These are phyloP conservation scores for Tylopilus plumbeoviolaceoides DNA, from an alignment of 768 basidiomycete genomes.

Conservation along the genomic window DNA sequence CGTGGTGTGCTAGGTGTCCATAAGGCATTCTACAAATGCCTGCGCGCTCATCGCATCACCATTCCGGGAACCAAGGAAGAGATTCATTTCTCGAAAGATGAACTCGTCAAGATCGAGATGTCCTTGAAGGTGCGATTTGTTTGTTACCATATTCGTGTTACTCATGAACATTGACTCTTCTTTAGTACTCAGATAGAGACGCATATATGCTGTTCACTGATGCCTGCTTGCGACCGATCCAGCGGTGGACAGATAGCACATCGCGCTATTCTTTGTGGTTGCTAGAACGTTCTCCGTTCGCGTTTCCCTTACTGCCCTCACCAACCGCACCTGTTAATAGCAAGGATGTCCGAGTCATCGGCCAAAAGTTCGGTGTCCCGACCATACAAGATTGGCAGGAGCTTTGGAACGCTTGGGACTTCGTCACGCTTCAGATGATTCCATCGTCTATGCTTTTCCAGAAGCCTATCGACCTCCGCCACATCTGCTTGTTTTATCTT, in stretches of 20 bases:
- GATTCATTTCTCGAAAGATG: constrained; percentile 60
- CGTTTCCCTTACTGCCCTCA: constrained; percentile 59
- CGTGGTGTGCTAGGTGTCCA: constrained; percentile 57
- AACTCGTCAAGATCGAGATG: constrained; percentile 81
- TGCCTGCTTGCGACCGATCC: constrained; percentile 76
- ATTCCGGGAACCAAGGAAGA: constrained; percentile 43
- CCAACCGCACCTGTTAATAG: constrained; percentile 23
- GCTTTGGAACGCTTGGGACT: constrained; percentile 90
- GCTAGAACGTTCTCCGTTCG: constrained; percentile 80
- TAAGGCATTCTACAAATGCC: constrained; percentile 79
- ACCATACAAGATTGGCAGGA: constrained; percentile 72
- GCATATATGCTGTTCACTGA: constrained; percentile 64
- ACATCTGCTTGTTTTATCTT: constrained; percentile 95
- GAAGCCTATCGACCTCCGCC: constrained; percentile 91
- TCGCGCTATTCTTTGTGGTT: constrained; percentile 84
- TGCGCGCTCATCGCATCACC: constrained; percentile 50
- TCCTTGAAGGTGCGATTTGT: constrained; percentile 71
- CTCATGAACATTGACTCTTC: constrained; percentile 1
- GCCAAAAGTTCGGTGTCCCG: constrained; percentile 59
- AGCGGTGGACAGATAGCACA: constrained; percentile 77
- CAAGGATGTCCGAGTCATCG: constrained; percentile 17
- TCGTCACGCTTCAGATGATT: constrained; percentile 80
- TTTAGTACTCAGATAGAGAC: constrained; percentile 76
- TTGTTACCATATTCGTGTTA: not conserved
- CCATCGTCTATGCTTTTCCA: constrained; percentile 78